A percentile compares a stretch with the other conserved stretches of the same genome.
These are phyloP conservation scores for Plasmodium fragile DNA, from an alignment of 169 alveolate genomes.

Conservation along the genomic window DNA sequence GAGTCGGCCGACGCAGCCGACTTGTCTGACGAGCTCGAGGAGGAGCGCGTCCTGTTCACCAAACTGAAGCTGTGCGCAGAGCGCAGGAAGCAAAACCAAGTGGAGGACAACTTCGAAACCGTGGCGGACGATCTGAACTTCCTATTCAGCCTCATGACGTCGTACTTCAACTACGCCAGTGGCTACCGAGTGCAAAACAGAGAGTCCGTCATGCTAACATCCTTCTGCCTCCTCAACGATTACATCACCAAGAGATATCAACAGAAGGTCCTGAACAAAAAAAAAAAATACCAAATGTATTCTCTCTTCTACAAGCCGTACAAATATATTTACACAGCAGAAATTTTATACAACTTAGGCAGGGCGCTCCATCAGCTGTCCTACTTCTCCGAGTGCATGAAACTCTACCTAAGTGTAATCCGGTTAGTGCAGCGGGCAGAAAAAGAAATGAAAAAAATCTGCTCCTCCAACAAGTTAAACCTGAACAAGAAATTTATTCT, in stretches of 20 bases:
- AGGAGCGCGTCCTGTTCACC: constrained; percentile 16
- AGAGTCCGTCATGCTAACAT: constrained; percentile 65
- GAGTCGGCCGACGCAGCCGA: neutral
- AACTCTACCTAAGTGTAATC: constrained; percentile 50
- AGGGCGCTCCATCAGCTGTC: constrained; percentile 67
- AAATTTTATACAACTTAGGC: constrained; percentile 53
- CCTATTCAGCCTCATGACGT: constrained; percentile 49
- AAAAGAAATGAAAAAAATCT: constrained; percentile 31
- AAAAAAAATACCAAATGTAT: constrained; percentile 41
- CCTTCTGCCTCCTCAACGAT: constrained; percentile 72
- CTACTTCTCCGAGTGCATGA: constrained; percentile 54
- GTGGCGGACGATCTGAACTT: constrained; percentile 51
- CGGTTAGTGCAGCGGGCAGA: constrained; percentile 35
- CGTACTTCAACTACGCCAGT: constrained; percentile 59
- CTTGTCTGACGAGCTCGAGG: constrained; percentile 13
- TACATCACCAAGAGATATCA: constrained; percentile 68
- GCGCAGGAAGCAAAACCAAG: neutral
- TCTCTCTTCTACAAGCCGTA: constrained; percentile 55
- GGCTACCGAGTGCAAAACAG: constrained; percentile 38
- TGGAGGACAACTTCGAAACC: constrained; percentile 14
- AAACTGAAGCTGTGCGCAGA: constrained; percentile 13
- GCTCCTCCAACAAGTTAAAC: constrained; percentile 15
- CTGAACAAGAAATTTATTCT: constrained; percentile 35
- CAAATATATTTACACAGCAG: constrained; percentile 66
- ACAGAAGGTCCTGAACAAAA: constrained; percentile 37